Base-by-base conservation (phyloP, 129 eudicot species). In the Dittrichia graveolens region DNA sequence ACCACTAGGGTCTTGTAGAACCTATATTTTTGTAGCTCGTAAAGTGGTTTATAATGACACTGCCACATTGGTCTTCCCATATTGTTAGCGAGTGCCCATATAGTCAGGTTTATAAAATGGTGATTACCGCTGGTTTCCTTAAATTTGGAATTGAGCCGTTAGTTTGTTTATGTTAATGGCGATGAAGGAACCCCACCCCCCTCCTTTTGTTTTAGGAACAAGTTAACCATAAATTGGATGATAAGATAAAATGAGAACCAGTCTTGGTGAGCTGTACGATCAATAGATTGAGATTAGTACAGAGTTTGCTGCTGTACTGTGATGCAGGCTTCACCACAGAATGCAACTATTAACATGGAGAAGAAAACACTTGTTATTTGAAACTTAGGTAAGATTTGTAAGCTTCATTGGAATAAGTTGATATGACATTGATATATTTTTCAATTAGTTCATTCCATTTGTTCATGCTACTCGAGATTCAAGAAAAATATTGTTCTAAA, bases 261-360 rank as follows among this genome's bases (percentile, higher is more conserved):
- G 31, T 16, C 7, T 4, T 18, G 2, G 3, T 14, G 34, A 41
- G 43, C 12, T 1, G n/a, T 35, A 47, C 2, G 3, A 35, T 47
- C 12, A 67, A 13, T 47, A 53, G 47, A 7, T 0, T 34, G 24
- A 46, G 47, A 49, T 43, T 5, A 4, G 13, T 67, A 34, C 55
- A 65, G 37, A 65, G 54, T 65, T 65, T 42, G 52, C 31, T 24
- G 2, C 31, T 24, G 7, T 44, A n/a, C 7, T 58, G 67, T 72
- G 67, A n/a, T 72, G 68, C 58, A 14, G 46, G 60, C 48, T 14
- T 72, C 57, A 34, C 9, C 39, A 16, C 18, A 18, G n/a, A 68
- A 68, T 39, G 24, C 48, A 40, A 42, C 50, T 41, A 3, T 42
- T 37, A 14, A 10, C 47, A 63, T 9, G n/a, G 38, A 15, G 47